These are phyloP conservation scores for Camelina sativa DNA, from an alignment of 345 rosid species.

Conservation along the genomic window DNA sequence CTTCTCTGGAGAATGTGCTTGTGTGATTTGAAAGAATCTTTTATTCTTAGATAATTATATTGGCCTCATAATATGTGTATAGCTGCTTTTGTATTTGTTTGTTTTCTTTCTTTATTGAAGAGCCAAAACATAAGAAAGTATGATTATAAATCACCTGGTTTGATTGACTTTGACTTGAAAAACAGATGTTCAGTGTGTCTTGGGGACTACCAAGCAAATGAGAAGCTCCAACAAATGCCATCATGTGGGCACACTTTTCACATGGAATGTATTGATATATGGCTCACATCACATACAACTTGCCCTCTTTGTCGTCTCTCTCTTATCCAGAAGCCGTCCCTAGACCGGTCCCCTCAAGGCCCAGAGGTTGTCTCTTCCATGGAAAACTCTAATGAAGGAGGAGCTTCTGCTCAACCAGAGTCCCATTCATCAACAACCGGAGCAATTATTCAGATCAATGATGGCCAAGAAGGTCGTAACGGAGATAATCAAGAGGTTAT, in stretches of 20 bases:
- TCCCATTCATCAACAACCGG: constrained; percentile 7
- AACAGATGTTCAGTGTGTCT: constrained; percentile 86
- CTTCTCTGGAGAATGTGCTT: background rate
- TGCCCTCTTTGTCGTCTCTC: constrained; percentile 87
- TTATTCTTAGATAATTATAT: constrained; percentile 2
- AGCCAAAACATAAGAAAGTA: constrained; percentile 62
- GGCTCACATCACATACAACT: constrained; percentile 76
- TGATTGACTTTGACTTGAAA: constrained; percentile 52
- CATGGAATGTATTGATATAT: constrained; percentile 82
- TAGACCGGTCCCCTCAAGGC: constrained; percentile 16
- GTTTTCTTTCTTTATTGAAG: constrained; percentile 48
- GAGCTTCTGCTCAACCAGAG: constrained; percentile 26
- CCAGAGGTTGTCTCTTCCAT: constrained; percentile 7
- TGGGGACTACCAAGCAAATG: constrained; percentile 75
- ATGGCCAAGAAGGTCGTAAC: constrained; percentile 24
- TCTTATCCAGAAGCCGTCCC: constrained; percentile 46
- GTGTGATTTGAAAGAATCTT: constrained; percentile 8
- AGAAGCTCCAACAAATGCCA: constrained; percentile 81
- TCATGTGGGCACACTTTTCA: constrained; percentile 83
- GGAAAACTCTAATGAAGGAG: constrained; percentile 17
- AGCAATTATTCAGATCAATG: background rate
- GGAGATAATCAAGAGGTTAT: background rate
- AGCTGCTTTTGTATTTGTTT: constrained; percentile 28
- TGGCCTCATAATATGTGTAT: constrained; percentile 20
- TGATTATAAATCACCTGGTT: constrained; percentile 55